A percentile compares a stretch with the other conserved stretches of the same genome.
These are phyloP conservation scores for Flaveria trinervia DNA, from an alignment of 129 eudicot genomes.

Conservation along the genomic window DNA sequence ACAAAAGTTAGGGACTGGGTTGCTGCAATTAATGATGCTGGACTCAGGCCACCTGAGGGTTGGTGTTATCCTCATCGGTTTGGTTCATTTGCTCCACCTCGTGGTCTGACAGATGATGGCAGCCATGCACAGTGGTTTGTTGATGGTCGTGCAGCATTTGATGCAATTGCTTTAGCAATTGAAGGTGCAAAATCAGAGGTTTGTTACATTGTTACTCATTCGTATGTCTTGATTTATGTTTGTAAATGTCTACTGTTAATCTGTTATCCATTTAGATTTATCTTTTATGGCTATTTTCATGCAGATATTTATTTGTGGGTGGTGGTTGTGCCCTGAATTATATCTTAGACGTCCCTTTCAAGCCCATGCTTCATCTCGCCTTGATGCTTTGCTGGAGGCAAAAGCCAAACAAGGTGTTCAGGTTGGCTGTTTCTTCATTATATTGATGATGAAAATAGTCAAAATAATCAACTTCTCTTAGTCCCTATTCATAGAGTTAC, in stretches of 20 bases:
- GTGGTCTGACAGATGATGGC: constrained; percentile 91
- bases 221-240: neutral
- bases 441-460: neutral
- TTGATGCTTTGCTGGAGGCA: constrained; percentile 89
- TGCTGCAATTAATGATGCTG: constrained; percentile 95
- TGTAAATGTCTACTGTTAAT: neutral
- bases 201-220: constrained; percentile 35
- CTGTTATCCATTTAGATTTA: neutral
- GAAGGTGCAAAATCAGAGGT: constrained; percentile 98
- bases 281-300: constrained; percentile 31
- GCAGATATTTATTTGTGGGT: constrained; percentile 98
- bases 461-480: neutral
- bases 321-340: constrained; percentile 99
- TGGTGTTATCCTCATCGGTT: constrained; percentile 99
- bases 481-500: neutral
- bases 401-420: constrained; percentile 99
- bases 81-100: constrained; percentile 96
- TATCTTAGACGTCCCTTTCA: constrained; percentile 88
- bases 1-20: constrained; percentile 89
- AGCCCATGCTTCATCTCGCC: constrained; percentile 72
- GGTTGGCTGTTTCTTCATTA: constrained; percentile 41
- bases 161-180: constrained; percentile 90
- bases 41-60: constrained; percentile 91
- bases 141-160: constrained; percentile 95
- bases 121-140: constrained; percentile 99